Evolutionary conservation across 2,329 filamentous ascomycete genomes (phyloP).

Genomic region (Samsoniella hepiali): DNA sequence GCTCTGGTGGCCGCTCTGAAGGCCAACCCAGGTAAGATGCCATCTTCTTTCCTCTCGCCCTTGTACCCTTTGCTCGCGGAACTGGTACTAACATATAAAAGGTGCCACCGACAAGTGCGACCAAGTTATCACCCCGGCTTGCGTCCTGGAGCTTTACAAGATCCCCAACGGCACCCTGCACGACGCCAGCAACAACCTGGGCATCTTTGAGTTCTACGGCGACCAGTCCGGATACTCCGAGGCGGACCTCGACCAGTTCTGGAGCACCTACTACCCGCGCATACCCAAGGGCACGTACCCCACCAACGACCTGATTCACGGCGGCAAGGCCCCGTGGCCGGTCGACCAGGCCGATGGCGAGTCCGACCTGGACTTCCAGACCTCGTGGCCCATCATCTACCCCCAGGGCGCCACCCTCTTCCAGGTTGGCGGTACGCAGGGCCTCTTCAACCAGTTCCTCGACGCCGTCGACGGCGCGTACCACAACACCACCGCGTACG

Average conservation of each 20-base stretch:
- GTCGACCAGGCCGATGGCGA: conserved; percentile 34
- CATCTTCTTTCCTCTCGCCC: too few relatives aligned
- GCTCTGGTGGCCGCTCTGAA: too few relatives aligned
- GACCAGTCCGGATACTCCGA: conserved; percentile 27
- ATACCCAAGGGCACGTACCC: conserved; percentile 38
- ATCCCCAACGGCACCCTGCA: conserved; percentile 27
- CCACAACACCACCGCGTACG: too few relatives aligned
- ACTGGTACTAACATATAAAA: too few relatives aligned
- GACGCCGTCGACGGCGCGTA: neutral
- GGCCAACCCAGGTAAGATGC: too few relatives aligned
- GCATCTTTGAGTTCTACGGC: conserved; percentile 43
- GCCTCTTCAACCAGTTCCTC: neutral
- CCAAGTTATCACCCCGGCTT: conserved; percentile 49
- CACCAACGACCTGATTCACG: conserved; percentile 30
- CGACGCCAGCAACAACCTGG: conserved; percentile 35
- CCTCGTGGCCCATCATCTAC: conserved; percentile 45
- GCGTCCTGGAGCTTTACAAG: conserved; percentile 45
- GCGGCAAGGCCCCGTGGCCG: conserved; percentile 20
- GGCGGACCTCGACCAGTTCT: conserved; percentile 37
- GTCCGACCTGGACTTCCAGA: conserved; percentile 46
- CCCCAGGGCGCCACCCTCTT: conserved; percentile 46
- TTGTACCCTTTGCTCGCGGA: too few relatives aligned
- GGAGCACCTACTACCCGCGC: conserved; percentile 28
- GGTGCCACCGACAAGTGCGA: too few relatives aligned
- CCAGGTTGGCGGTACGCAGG: neutral